Evolutionary conservation across 2,329 filamentous ascomycete genomes (phyloP).

Genomic region (Ophiostoma pallidulum): DNA sequence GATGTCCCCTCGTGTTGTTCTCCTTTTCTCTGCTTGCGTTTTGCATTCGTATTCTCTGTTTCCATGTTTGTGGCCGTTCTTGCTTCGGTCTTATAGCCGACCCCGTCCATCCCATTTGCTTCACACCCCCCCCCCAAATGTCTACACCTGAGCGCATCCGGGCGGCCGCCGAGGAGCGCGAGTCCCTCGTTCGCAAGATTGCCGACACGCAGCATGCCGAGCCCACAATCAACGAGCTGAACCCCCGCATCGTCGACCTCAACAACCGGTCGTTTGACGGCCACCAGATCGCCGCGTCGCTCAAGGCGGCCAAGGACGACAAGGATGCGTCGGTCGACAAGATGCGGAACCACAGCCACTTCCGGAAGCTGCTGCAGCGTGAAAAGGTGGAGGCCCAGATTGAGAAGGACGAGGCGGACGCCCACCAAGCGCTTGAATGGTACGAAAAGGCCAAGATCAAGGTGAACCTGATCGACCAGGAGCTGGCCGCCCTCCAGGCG

Average conservation of each 20-base stretch:
- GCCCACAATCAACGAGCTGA: background rate
- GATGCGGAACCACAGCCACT: background rate
- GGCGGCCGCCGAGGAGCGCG: background rate
- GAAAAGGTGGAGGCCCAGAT: background rate
- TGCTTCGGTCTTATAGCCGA: too few species aligned
- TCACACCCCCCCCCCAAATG: too few species aligned
- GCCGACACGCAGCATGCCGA: slow-evolving; percentile 7
- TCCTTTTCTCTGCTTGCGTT: too few species aligned
- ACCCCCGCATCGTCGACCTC: slow-evolving; percentile 1
- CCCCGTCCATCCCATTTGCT: too few species aligned
- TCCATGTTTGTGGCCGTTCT: too few species aligned
- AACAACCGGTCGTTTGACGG: background rate
- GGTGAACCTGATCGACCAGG: background rate
- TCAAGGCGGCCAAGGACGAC: background rate
- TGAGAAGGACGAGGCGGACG: background rate
- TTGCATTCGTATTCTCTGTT: too few species aligned
- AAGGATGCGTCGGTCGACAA: background rate
- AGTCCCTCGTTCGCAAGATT: background rate
- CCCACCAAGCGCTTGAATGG: background rate
- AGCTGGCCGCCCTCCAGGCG: background rate
- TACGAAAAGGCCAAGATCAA: background rate
- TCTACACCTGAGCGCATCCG: background rate
- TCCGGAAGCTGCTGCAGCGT: background rate
- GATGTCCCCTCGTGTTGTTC: too few species aligned
- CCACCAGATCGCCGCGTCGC: background rate